These are phyloP conservation scores for Penicillium sp. DNA, from an alignment of 2,329 filamentous ascomycete genomes.

Conservation along the genomic window DNA sequence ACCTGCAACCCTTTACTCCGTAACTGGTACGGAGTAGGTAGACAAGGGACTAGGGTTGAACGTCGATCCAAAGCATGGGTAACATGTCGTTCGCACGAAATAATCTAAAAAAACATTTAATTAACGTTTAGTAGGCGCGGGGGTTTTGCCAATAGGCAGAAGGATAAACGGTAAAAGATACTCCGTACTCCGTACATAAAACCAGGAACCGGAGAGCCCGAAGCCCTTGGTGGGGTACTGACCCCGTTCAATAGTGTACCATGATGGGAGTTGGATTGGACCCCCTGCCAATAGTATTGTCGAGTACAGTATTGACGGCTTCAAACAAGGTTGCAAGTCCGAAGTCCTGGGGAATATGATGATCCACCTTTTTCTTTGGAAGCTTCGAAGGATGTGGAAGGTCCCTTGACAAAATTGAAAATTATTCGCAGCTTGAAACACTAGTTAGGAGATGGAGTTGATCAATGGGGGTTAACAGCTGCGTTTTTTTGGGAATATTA, in stretches of 20 bases:
- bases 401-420: not conserved
- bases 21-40: not conserved
- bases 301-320: not conserved
- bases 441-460: not conserved
- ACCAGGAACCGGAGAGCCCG: not conserved
- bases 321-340: constrained; percentile 16
- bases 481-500: not conserved
- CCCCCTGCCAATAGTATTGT: not conserved
- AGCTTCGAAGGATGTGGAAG: not conserved
- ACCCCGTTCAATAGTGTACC: not conserved
- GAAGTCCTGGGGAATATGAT: constrained; percentile 12
- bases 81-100: not conserved
- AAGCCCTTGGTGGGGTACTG: not conserved
- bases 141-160: not conserved
- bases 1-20: not conserved
- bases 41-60: not conserved
- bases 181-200: too few relatives aligned
- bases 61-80: not conserved
- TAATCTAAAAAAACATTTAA: not conserved
- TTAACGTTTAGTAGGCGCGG: not conserved
- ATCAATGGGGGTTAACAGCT: not conserved
- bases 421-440: not conserved
- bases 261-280: not conserved
- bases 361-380: constrained; percentile 8
- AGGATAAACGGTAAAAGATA: not conserved